Percentiles rank a stretch among this genome's conserved stretches.
Conservation (phyloP, 208 protist species). For the Tritrichomonas musculus region DNA sequence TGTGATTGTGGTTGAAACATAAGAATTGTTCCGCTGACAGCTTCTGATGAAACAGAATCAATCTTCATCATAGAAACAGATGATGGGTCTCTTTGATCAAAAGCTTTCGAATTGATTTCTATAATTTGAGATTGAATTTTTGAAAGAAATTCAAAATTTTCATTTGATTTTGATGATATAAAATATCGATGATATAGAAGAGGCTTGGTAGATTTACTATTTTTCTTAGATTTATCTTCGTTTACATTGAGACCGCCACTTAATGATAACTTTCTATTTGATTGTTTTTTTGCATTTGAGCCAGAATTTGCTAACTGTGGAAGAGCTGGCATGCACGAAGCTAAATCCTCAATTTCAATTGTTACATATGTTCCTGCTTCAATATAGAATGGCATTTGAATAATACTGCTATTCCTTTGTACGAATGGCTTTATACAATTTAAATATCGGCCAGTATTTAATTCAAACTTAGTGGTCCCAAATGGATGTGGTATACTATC, state of each 20-base stretch:
- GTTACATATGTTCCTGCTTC: neutral
- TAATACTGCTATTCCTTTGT: neutral
- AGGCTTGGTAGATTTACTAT: neutral
- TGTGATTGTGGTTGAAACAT: neutral
- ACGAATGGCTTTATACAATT: neutral
- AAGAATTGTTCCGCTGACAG: no score
- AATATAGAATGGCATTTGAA: neutral
- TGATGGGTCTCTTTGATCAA: no score
- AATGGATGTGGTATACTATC: neutral
- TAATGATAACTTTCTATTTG: no score
- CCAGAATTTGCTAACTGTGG: neutral
- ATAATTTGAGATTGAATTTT: no score
- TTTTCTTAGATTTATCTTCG: neutral
- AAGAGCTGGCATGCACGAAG: neutral
- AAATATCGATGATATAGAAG: no score
- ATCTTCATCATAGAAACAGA: no score
- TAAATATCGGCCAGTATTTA: neutral
- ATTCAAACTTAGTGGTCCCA: neutral
- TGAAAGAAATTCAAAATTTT: no score
- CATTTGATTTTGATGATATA: no score
- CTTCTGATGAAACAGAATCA: no score
- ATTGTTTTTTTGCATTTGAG: neutral
- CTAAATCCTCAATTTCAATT: neutral
- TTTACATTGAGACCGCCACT: no score
- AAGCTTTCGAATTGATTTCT: no score